Percentiles rank a stretch among this genome's conserved stretches.
phyloP scores from a whole-genome alignment of 1,284 basidiomycete species.

The Leccinum griseonigrum region DNA sequence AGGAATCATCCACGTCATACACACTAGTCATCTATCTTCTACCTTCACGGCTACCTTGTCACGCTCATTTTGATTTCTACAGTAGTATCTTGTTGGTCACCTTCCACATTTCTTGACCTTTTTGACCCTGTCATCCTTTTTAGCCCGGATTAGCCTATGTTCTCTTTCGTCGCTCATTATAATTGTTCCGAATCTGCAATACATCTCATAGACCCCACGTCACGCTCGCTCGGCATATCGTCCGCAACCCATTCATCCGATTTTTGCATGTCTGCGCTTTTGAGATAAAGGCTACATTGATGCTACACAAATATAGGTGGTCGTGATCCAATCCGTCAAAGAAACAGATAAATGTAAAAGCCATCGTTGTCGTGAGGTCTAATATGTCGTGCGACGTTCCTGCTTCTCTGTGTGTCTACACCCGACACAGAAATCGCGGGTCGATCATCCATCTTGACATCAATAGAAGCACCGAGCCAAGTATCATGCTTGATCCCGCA shows the following conservation, averaged over 20 bases:
- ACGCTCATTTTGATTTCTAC: slow-evolving; percentile 17
- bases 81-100: slow-evolving; percentile 10
- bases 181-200: slow-evolving; percentile 29
- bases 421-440: slow-evolving; percentile 33
- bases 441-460: slow-evolving; percentile 47
- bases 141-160: slow-evolving; percentile 21
- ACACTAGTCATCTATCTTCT: slow-evolving; percentile 4
- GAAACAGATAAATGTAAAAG: neutral
- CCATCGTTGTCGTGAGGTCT: neutral
- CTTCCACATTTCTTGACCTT: slow-evolving; percentile 8
- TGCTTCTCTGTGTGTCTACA: slow-evolving; percentile 16
- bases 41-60: slow-evolving; percentile 11
- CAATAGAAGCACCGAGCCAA: slow-evolving; percentile 54
- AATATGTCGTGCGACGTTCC: neutral
- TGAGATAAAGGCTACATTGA: slow-evolving; percentile 30
- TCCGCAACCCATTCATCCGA: slow-evolving; percentile 6
- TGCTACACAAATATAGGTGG: slow-evolving; percentile 23
- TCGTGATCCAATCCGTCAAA: slow-evolving; percentile 16
- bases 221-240: neutral
- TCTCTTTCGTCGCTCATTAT: slow-evolving; percentile 18
- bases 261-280: slow-evolving; percentile 7
- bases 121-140: slow-evolving; percentile 4
- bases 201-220: slow-evolving; percentile 23
- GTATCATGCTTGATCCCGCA: slow-evolving; percentile 52
- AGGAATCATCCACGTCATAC: slow-evolving; percentile 8